These are phyloP conservation scores for Kodamaea fukazawae DNA, from an alignment of 805 yeast genomes.

Conservation along the genomic window DNA sequence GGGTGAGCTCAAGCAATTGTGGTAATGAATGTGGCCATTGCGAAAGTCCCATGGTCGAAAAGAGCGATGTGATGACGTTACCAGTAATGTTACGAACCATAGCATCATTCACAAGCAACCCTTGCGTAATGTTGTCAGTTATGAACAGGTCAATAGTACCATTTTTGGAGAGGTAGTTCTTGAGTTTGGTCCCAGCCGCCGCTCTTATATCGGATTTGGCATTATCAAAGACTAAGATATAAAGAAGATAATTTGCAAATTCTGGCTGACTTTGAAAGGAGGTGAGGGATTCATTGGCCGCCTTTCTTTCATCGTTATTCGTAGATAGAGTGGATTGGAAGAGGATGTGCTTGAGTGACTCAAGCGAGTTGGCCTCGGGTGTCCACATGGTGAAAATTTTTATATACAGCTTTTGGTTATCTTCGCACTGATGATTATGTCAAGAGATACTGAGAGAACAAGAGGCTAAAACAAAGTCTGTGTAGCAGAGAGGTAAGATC, in stretches of 20 bases:
- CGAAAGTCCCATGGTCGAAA: conserved; percentile 62
- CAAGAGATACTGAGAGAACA: too few species aligned
- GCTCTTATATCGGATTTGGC: conserved; percentile 66
- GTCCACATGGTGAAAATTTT: conserved; percentile 45
- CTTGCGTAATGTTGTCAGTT: conserved; percentile 48
- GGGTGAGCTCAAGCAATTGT: conserved; percentile 60
- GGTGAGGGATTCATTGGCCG: conserved; percentile 71
- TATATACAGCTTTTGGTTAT: too few species aligned
- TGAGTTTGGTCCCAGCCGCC: conserved; percentile 82
- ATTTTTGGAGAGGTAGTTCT: conserved; percentile 55
- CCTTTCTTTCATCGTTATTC: conserved; percentile 49
- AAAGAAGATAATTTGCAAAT: conserved; percentile 74
- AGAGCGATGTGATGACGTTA: conserved; percentile 80
- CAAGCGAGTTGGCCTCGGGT: conserved; percentile 60
- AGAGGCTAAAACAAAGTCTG: too few species aligned
- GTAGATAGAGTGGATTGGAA: conserved; percentile 72
- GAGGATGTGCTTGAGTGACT: conserved; percentile 58
- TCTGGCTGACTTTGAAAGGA: conserved; percentile 72
- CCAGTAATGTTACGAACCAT: conserved; percentile 87
- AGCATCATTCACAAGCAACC: conserved; percentile 52
- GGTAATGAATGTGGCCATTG: conserved; percentile 77
- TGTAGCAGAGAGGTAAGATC: too few species aligned
- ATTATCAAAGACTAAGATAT: conserved; percentile 56
- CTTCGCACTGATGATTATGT: too few species aligned
- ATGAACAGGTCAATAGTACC: conserved; percentile 22